Evolutionary conservation across 805 yeast genomes (phyloP).

Genomic region (Candida argentea): DNA sequence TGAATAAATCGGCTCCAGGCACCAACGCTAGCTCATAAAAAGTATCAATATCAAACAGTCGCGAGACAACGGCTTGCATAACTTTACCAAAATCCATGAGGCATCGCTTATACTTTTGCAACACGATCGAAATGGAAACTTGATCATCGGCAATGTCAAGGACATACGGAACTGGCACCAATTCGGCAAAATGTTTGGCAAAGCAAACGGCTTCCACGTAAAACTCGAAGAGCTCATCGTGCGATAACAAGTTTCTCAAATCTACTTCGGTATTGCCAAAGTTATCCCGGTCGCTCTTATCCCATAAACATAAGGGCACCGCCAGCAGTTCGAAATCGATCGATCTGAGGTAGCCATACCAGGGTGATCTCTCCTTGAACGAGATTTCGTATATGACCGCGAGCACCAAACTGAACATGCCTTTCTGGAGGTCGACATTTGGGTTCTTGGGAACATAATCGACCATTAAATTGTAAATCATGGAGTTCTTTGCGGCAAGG

Average conservation of each 20-base stretch:
- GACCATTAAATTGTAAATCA: constrained; percentile 53
- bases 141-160: constrained; percentile 14
- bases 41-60: constrained; percentile 75
- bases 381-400: constrained; percentile 65
- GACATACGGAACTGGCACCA: constrained; percentile 28
- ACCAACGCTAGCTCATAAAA: constrained; percentile 70
- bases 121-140: no score
- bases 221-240: constrained; percentile 29
- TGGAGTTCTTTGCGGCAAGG: constrained; percentile 48
- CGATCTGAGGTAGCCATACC: constrained; percentile 57
- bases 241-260: constrained; percentile 48
- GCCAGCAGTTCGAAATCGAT: constrained; percentile 31
- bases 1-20: constrained; percentile 87
- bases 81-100: constrained; percentile 34
- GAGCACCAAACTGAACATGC: constrained; percentile 56
- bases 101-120: background rate
- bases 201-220: constrained; percentile 32
- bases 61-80: constrained; percentile 54
- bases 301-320: constrained; percentile 62
- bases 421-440: constrained; percentile 31
- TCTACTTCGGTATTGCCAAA: constrained; percentile 56
- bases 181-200: constrained; percentile 19
- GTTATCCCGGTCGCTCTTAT: constrained; percentile 31
- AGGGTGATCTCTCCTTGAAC: constrained; percentile 59
- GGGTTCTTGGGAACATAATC: constrained; percentile 31